Evolutionary conservation across 2,329 filamentous ascomycete genomes (phyloP).

Genomic region (Samsoniella hepiali): DNA sequence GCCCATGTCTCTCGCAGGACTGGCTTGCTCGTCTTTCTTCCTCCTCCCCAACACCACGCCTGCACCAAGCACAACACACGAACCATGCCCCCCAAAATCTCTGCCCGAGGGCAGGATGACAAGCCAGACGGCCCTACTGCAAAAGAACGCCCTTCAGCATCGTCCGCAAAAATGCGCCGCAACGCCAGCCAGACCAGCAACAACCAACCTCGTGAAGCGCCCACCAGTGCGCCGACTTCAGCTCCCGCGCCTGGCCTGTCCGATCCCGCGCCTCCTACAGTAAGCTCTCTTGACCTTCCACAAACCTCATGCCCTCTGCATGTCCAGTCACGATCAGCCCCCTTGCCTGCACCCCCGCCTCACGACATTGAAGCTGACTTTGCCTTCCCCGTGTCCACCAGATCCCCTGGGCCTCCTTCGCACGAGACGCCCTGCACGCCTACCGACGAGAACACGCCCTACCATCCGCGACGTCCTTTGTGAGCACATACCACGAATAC

Average conservation of each 20-base stretch:
- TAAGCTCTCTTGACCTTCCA: conserved; percentile 25
- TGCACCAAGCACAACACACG: not conserved
- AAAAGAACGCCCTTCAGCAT: conserved; percentile 46
- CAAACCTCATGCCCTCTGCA: conserved; percentile 17
- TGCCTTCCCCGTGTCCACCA: conserved; percentile 27
- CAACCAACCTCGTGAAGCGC: conserved; percentile 42
- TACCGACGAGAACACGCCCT: conserved; percentile 74
- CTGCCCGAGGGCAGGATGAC: conserved; percentile 45
- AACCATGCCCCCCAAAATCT: conserved; percentile 46
- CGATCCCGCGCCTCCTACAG: conserved; percentile 34
- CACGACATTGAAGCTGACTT: not conserved
- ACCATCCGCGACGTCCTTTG: conserved; percentile 67
- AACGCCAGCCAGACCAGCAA: conserved; percentile 51
- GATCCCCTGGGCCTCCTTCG: conserved; percentile 66
- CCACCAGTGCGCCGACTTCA: conserved; percentile 37
- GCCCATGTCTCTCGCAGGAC: not conserved
- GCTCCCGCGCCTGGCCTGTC: conserved; percentile 29
- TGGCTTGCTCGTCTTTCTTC: not conserved
- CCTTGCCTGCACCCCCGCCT: not conserved
- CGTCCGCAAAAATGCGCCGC: conserved; percentile 54
- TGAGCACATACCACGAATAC: conserved; percentile 58
- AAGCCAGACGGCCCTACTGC: conserved; percentile 39
- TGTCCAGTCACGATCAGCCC: conserved; percentile 8
- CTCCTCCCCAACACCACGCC: conserved; percentile 1
- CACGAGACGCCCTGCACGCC: conserved; percentile 64